A percentile compares a stretch with the other conserved stretches of the same genome.
Conservation (phyloP, 1,139 yeast genomes). For the Trichomonascaceae sp. region DNA sequence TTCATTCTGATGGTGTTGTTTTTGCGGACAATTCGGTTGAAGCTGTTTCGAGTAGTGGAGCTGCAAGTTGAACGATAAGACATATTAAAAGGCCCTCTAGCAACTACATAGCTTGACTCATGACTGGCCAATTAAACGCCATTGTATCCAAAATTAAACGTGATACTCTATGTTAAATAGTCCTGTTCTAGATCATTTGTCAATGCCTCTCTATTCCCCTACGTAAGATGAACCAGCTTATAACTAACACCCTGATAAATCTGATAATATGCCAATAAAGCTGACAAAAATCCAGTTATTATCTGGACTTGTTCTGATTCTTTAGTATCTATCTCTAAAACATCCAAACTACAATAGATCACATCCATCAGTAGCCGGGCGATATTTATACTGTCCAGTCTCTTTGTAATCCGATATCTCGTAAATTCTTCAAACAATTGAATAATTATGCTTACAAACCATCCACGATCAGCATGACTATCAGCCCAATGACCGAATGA, state of each 20-base stretch:
- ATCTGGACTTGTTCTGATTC: slow-evolving; percentile 19
- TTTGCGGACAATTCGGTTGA: neutral
- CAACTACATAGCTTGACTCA: neutral
- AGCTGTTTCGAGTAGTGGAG: neutral
- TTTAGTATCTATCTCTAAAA: slow-evolving; percentile 20
- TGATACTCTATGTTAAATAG: no score
- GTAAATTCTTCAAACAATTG: slow-evolving; percentile 18
- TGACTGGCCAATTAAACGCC: neutral
- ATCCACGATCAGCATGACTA: slow-evolving; percentile 24
- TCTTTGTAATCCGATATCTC: slow-evolving; percentile 6
- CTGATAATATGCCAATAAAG: slow-evolving; percentile 26
- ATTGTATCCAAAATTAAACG: neutral
- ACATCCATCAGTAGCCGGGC: slow-evolving; percentile 26
- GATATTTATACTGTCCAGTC: slow-evolving; percentile 15
- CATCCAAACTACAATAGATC: slow-evolving; percentile 26
- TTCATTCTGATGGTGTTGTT: slow-evolving; percentile 26
- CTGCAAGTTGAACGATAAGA: neutral
- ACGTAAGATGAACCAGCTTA: neutral
- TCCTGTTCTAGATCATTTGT: neutral
- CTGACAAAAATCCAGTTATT: slow-evolving; percentile 26
- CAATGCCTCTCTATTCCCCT: neutral
- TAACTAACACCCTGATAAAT: slow-evolving; percentile 12
- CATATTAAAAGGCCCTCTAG: neutral
- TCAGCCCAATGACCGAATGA: slow-evolving; percentile 20
- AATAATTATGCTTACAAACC: slow-evolving; percentile 26